Percentiles rank a stretch among this genome's conserved stretches.
phyloP scores from a whole-genome alignment of 2,329 filamentous ascomycete species.

The Conoideocrella luteorostrata region DNA sequence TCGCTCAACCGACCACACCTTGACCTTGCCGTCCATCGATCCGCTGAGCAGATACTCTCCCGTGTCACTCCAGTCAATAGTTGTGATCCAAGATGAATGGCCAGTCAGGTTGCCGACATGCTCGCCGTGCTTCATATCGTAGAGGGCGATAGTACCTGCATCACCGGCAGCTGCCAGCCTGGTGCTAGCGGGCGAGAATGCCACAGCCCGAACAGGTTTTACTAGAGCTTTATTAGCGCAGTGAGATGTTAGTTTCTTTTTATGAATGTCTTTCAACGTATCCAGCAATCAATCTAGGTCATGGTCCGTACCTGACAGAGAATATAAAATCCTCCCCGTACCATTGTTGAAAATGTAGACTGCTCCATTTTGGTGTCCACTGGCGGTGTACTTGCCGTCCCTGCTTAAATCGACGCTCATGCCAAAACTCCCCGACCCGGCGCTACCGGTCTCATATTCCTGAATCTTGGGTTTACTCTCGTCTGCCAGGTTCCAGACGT shows the following conservation, averaged over 20 bases:
- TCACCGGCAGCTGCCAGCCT: constrained; percentile 88
- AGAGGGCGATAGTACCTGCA: constrained; percentile 79
- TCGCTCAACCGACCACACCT: constrained; percentile 89
- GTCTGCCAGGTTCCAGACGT: constrained; percentile 70
- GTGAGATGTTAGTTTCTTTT: constrained; percentile 3
- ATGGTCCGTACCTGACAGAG: constrained; percentile 58
- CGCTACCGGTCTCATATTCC: constrained; percentile 71
- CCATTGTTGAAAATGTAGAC: constrained; percentile 96
- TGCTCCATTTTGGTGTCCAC: constrained; percentile 84
- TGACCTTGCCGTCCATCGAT: constrained; percentile 87
- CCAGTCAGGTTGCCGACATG: constrained; percentile 79
- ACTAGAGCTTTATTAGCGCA: constrained; percentile 56
- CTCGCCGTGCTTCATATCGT: constrained; percentile 87
- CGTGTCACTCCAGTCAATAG: constrained; percentile 86
- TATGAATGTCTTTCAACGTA: background rate
- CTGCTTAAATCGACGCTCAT: constrained; percentile 74
- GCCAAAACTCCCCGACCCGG: constrained; percentile 79
- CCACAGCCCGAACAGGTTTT: constrained; percentile 76
- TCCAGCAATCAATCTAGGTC: no score
- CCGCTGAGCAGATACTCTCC: constrained; percentile 88
- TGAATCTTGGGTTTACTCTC: constrained; percentile 58
- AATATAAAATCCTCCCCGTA: constrained; percentile 77
- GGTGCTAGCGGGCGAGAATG: constrained; percentile 81
- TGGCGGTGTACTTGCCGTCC: constrained; percentile 82
- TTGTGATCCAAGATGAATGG: constrained; percentile 82